These are phyloP conservation scores for Didymella sp. DNA, from an alignment of 2,329 filamentous ascomycete species.

Conservation along the genomic window DNA sequence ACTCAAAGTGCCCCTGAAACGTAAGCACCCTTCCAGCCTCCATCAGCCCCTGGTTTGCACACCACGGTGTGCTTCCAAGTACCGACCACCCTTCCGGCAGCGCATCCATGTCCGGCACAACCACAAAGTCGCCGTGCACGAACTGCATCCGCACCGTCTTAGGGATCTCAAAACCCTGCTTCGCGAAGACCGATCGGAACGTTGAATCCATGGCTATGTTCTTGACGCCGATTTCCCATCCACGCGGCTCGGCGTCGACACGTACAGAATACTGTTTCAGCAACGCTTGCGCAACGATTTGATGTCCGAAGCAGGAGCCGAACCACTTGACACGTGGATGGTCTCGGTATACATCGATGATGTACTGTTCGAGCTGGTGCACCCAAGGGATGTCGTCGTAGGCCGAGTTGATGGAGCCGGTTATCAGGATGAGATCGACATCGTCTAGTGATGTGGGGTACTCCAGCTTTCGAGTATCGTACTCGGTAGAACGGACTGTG, in stretches of 20 bases:
- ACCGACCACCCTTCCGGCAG: slow-evolving; percentile 32
- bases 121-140: slow-evolving; percentile 48
- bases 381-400: slow-evolving; percentile 43
- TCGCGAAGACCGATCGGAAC: slow-evolving; percentile 14
- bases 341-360: slow-evolving; percentile 41
- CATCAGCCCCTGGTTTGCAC: slow-evolving; percentile 51
- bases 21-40: slow-evolving; percentile 51
- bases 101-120: slow-evolving; percentile 21
- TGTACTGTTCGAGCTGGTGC: slow-evolving; percentile 36
- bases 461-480: slow-evolving; percentile 46
- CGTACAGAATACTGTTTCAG: slow-evolving; percentile 39
- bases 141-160: slow-evolving; percentile 46
- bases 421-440: slow-evolving; percentile 51
- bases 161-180: neutral
- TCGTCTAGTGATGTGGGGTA: slow-evolving; percentile 43
- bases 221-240: slow-evolving; percentile 39
- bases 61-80: slow-evolving; percentile 42
- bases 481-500: slow-evolving; percentile 41
- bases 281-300: slow-evolving; percentile 51
- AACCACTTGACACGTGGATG: slow-evolving; percentile 49
- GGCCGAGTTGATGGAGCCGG: slow-evolving; percentile 47
- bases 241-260: slow-evolving; percentile 37
- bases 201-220: slow-evolving; percentile 25
- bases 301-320: slow-evolving; percentile 56
- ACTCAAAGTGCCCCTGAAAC: slow-evolving; percentile 55